Evolutionary conservation across 1,139 yeast genomes (phyloP), one percentile per base, ranked within the genome.

Genomic region (Wickerhamomyces sp.): DNA sequence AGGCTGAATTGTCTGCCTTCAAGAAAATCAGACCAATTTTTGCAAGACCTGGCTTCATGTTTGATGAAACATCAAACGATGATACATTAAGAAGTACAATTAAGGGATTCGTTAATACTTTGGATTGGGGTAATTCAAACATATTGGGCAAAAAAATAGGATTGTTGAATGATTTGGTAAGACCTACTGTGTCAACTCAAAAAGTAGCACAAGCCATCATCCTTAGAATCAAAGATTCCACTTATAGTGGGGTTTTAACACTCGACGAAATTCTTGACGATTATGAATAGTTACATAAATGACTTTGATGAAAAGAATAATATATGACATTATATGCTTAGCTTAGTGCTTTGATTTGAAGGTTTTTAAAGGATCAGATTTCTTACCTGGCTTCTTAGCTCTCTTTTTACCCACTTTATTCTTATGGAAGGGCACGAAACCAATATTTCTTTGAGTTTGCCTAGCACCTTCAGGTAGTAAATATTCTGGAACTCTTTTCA

Each of bases 401-500:
- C 60, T 64, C 45, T 66, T 68, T 51, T 74, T 72, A 40, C 67
- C 67, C 28, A 70, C 72, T 44, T 68, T 72, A 16, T 65, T 60
- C 54, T 83, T 86, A 48, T 76, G 77, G 65, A 85, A 83, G 22
- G 95, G 94, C 31, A 87, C 84, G 55, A 84, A 84, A 3, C 92
- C 90, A 42, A 84, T 61, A 40, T 78, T 76, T 50, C 75, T 75
- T 35, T 70, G 67, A 48, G 76, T 76, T 38, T 62, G 55, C 59
- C 92, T 73, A 1, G 89, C 90, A 49, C 79, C 75, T 52, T 83
- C 88, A 5, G 97, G 97, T 49, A 90, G 67, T 52, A 92, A 71
- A 59, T 92, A 92, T 37, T 87, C 90, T 0, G 99, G 99, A 28
- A 94, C 90, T 56, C 95, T 77, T 61, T 88, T 90, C 64, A 92